A percentile compares a stretch with the other conserved stretches of the same genome.
phyloP scores from a whole-genome alignment of 345 rosid species.

The Mercurialis annua region DNA sequence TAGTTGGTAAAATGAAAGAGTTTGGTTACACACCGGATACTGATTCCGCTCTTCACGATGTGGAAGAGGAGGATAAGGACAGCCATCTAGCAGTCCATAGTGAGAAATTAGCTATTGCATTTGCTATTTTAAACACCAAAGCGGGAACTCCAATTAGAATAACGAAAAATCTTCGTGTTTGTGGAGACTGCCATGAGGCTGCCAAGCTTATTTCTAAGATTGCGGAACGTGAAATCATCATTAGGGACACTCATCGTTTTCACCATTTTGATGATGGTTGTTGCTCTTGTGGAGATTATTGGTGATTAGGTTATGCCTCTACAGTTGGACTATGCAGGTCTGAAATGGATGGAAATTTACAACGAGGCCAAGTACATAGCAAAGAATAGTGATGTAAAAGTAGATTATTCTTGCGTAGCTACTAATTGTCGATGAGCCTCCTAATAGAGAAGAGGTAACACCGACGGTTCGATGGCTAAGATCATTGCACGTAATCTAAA shows the following conservation, averaged over 20 bases:
- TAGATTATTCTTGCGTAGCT: too few species aligned
- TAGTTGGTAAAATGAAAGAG: slow-evolving; percentile 64
- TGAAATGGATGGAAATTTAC: too few species aligned
- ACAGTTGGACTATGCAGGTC: too few species aligned
- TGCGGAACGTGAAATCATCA: slow-evolving; percentile 48
- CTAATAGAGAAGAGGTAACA: too few species aligned
- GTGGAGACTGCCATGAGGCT: slow-evolving; percentile 72
- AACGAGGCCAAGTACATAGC: too few species aligned
- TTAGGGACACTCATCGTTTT: slow-evolving; percentile 64
- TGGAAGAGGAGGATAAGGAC: slow-evolving; percentile 80
- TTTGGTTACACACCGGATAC: slow-evolving; percentile 59
- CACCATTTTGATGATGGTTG: slow-evolving; percentile 56
- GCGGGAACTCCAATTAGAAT: slow-evolving; percentile 47
- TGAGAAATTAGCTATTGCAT: slow-evolving; percentile 71
- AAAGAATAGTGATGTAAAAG: too few species aligned
- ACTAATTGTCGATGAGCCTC: too few species aligned
- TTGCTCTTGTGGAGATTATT: slow-evolving; percentile 73
- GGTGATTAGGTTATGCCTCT: slow-evolving; percentile 30
- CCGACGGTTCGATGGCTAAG: too few species aligned
- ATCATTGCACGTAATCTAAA: too few species aligned
- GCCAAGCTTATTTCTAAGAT: slow-evolving; percentile 66
- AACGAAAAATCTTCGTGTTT: slow-evolving; percentile 74
- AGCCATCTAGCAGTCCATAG: slow-evolving; percentile 70
- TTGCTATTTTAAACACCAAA: slow-evolving; percentile 53
- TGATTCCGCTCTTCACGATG: slow-evolving; percentile 69